phyloP scores from a whole-genome alignment of 106 monocot species.

The Platanthera zijinensis region DNA sequence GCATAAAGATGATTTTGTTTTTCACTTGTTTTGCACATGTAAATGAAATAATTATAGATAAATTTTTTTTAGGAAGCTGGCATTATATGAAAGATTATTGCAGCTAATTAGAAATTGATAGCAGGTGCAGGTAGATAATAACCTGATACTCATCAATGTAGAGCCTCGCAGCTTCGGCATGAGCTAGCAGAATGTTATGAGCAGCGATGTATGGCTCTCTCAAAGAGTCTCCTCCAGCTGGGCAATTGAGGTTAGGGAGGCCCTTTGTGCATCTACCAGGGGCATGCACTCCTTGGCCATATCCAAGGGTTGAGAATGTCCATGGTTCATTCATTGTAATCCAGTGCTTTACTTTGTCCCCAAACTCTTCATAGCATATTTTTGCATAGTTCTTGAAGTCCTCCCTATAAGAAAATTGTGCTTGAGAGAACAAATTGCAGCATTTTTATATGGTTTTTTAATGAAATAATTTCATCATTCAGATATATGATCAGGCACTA shows the following conservation, averaged over 20 bases:
- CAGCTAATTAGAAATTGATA: neutral
- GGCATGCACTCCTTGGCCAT: conserved; percentile 12
- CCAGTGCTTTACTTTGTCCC: conserved; percentile 29
- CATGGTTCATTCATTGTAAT: conserved; percentile 25
- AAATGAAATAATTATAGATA: no score
- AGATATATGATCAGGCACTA: no score
- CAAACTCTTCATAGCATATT: conserved; percentile 25
- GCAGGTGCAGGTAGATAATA: neutral
- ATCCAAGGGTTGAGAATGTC: conserved; percentile 4
- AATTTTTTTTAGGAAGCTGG: no score
- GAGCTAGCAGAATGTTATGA: conserved; percentile 22
- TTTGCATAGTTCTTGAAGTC: conserved; percentile 20
- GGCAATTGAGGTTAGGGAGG: neutral
- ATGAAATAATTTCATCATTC: no score
- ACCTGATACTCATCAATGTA: conserved; percentile 19
- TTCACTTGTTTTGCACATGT: no score
- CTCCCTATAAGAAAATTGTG: conserved; percentile 2
- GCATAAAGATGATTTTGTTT: no score
- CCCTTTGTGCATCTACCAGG: conserved; percentile 18
- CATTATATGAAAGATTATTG: no score
- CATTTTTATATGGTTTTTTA: no score
- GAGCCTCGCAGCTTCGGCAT: conserved; percentile 16
- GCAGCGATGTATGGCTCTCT: conserved; percentile 22
- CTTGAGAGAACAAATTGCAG: neutral
- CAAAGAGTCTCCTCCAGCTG: conserved; percentile 10